Base-by-base conservation (phyloP, 495 filamentous ascomycete genomes). In the Cryomyces minteri region DNA sequence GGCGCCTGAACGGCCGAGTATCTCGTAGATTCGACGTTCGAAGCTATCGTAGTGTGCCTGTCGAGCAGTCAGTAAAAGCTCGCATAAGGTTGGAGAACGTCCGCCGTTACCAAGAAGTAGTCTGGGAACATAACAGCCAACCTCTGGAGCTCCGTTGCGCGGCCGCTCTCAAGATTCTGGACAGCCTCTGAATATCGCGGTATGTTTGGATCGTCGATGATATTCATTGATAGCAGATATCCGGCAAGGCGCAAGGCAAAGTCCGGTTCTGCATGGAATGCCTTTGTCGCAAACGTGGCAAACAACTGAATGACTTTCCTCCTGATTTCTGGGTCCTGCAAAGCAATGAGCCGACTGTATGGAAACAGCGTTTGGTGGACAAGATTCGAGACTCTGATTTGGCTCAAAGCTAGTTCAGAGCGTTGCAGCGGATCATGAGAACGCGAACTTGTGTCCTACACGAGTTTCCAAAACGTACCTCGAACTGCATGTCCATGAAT, bases 71-170 rank as follows among this genome's bases (percentile, higher is more conserved):
- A 60, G 51, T 41, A 48, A 11, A 25, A 46, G 4, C 14, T 38
- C 30, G 8, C 60, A 25, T 2, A 25, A 1, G 18, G 18, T 1
- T 25, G 18, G 18, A 25, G 18, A 25, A 25, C 18, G 18, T 25
- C 18, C 18, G 18, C 1, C 2, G 18, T 25, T 56, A 79, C 75
- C 44, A 88, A 67, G 45, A 99, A 74, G 51, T 90, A 79, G 54
- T 94, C 81, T 0, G 92, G 76, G 70, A 94, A 94, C 45, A 82
- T 84, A 51, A 82, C 77, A 4, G 90, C 90, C 4, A 99, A 70
- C 33, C 84, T 74, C 47, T 93, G 86, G 44, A 96, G 69, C 59
- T 96, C 87, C 48, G 84, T 73, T 60, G 81, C 84, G 44, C 84
- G 79, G 48, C 86, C 70, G 0, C 67, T 72, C 57, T 94, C 85